A percentile compares a stretch with the other conserved stretches of the same genome.
Conservation (phyloP, 768 basidiomycete species). For the Phylloporus sp. region DNA sequence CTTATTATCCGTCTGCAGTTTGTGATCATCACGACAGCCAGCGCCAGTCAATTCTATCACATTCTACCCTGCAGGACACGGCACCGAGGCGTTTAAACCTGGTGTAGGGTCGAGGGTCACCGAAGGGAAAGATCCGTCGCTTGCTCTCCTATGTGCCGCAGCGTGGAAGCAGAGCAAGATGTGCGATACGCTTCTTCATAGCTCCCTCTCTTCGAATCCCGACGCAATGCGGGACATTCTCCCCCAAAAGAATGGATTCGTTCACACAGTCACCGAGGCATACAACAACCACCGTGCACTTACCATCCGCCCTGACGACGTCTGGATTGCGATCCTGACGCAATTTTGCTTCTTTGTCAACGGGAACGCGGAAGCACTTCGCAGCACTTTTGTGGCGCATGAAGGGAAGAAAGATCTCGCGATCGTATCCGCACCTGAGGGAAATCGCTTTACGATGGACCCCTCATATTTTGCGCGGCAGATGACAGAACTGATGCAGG, state of each 20-base stretch:
- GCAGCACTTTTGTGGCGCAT: slow-evolving; percentile 16
- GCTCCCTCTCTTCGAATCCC: no score
- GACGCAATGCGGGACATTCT: slow-evolving; percentile 13
- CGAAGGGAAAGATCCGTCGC: no score
- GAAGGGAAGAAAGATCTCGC: slow-evolving; percentile 19
- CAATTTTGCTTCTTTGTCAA: slow-evolving; percentile 36
- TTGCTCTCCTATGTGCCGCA: no score
- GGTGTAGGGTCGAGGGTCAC: no score
- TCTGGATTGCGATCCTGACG: slow-evolving; percentile 31
- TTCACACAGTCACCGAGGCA: slow-evolving; percentile 22
- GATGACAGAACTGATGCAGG: slow-evolving; percentile 4
- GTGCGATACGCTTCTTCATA: no score
- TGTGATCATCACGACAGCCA: no score
- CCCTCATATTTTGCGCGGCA: slow-evolving; percentile 19
- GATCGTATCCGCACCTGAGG: no score
- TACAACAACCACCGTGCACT: slow-evolving; percentile 30
- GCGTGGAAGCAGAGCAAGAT: no score
- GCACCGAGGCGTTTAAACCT: no score
- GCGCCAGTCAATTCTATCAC: no score
- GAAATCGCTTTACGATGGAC: slow-evolving; percentile 26
- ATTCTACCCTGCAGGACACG: no score
- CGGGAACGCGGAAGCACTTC: slow-evolving; percentile 28
- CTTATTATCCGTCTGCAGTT: no score
- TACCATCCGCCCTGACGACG: slow-evolving; percentile 42
- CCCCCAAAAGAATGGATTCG: slow-evolving; percentile 25